phyloP scores from a whole-genome alignment of 441 rosid genomes.

The Gossypium trilobum region DNA sequence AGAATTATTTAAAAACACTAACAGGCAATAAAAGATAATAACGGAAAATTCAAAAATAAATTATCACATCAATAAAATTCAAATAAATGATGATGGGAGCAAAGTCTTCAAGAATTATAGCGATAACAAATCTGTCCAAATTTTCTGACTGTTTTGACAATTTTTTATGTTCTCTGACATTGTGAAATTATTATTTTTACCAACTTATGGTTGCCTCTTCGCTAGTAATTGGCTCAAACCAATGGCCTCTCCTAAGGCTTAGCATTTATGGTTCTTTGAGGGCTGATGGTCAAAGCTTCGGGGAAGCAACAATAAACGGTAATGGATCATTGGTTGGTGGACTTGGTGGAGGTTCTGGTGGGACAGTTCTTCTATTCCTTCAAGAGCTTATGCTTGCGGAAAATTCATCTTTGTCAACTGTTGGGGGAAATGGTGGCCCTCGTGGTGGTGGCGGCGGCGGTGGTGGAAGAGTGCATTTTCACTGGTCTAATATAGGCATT shows the following conservation, averaged over 20 bases:
- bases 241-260: conserved; percentile 74
- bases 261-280: conserved; percentile 65
- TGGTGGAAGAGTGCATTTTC: conserved; percentile 97
- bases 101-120: conserved; percentile 3
- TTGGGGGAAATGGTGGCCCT: conserved; percentile 79
- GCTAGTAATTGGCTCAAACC: conserved; percentile 79
- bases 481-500: conserved; percentile 72
- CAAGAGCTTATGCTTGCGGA: conserved; percentile 61
- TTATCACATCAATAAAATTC: no score
- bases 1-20: no score
- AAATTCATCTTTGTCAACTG: conserved; percentile 60
- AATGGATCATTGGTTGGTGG: conserved; percentile 64
- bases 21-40: no score
- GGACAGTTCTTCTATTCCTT: conserved; percentile 92
- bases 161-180: background rate
- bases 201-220: conserved; percentile 23
- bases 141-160: background rate
- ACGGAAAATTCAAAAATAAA: no score
- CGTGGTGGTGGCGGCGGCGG: conserved; percentile 98
- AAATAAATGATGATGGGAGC: background rate
- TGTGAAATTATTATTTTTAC: conserved; percentile 4
- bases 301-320: conserved; percentile 31
- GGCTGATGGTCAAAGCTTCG: conserved; percentile 83
- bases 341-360: conserved; percentile 98
- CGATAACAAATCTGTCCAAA: background rate